phyloP scores from a whole-genome alignment of 768 basidiomycete species.

The Russula compacta region DNA sequence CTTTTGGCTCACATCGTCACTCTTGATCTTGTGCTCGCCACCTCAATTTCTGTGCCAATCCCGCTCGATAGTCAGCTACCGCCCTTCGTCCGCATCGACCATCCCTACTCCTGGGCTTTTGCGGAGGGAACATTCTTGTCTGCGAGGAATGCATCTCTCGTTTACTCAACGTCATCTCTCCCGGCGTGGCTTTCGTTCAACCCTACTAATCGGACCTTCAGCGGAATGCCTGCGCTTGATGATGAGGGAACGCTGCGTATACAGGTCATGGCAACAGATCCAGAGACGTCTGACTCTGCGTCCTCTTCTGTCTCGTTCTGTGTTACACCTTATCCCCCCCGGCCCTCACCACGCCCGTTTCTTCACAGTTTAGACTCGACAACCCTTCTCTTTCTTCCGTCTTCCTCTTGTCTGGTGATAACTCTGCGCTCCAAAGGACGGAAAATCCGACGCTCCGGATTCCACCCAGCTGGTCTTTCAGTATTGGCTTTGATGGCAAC shows the following conservation, averaged over 20 bases:
- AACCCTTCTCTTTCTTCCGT: constrained; percentile 71
- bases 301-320: constrained; percentile 48
- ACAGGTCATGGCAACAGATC: constrained; percentile 53
- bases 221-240: constrained; percentile 51
- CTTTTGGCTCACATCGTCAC: constrained; percentile 40
- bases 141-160: constrained; percentile 33
- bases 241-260: constrained; percentile 60
- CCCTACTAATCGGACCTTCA: constrained; percentile 45
- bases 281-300: constrained; percentile 34
- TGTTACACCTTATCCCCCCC: constrained; percentile 49
- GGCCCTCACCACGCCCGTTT: constrained; percentile 42
- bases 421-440: constrained; percentile 43
- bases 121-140: constrained; percentile 57
- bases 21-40: constrained; percentile 23
- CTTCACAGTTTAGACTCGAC: constrained; percentile 47
- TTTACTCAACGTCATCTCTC: constrained; percentile 46
- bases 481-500: constrained; percentile 65
- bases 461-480: constrained; percentile 81
- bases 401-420: constrained; percentile 47
- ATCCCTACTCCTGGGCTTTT: constrained; percentile 63
- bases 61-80: constrained; percentile 70
- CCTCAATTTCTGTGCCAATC: constrained; percentile 37
- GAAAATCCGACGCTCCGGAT: constrained; percentile 55
- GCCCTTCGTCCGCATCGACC: constrained; percentile 57
- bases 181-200: constrained; percentile 79